These are phyloP conservation scores for Phialophora verrucosa DNA, from an alignment of 2,329 filamentous ascomycete species.

Conservation along the genomic window DNA sequence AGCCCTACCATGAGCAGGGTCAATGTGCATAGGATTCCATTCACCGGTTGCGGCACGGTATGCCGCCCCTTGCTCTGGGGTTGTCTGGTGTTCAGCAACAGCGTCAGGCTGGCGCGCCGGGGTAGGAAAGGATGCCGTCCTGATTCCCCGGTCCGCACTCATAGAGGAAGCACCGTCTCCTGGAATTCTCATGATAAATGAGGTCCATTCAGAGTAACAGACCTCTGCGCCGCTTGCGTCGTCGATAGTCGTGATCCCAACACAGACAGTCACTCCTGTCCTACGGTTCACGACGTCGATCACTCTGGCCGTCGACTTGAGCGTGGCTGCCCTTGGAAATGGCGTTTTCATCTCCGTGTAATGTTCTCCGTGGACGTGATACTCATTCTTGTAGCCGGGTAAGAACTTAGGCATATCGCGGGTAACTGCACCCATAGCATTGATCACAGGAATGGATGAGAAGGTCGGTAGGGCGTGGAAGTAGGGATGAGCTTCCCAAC, in stretches of 20 bases:
- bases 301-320: slow-evolving; percentile 20
- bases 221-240: slow-evolving; percentile 13
- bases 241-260: slow-evolving; percentile 29
- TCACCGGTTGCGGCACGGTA: slow-evolving; percentile 32
- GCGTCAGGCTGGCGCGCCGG: slow-evolving; percentile 23
- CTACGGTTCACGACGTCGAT: slow-evolving; percentile 28
- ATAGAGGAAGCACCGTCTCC: slow-evolving; percentile 19
- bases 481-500: slow-evolving; percentile 28
- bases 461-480: slow-evolving; percentile 29
- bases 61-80: slow-evolving; percentile 23
- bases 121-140: slow-evolving; percentile 4
- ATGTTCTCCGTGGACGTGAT: slow-evolving; percentile 33
- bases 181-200: slow-evolving; percentile 27
- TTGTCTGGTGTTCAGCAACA: slow-evolving; percentile 16
- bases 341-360: slow-evolving; percentile 23
- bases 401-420: slow-evolving; percentile 24
- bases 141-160: slow-evolving; percentile 1
- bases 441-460: slow-evolving; percentile 22
- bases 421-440: slow-evolving; percentile 25
- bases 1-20: slow-evolving; percentile 21
- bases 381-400: slow-evolving; percentile 23
- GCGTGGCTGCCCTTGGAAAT: slow-evolving; percentile 17
- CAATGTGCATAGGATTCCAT: slow-evolving; percentile 32
- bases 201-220: slow-evolving; percentile 33
- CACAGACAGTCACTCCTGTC: slow-evolving; percentile 25